Evolutionary conservation across 2,329 filamentous ascomycete genomes (phyloP).

Genomic region (Chalaropsis ovoidea): DNA sequence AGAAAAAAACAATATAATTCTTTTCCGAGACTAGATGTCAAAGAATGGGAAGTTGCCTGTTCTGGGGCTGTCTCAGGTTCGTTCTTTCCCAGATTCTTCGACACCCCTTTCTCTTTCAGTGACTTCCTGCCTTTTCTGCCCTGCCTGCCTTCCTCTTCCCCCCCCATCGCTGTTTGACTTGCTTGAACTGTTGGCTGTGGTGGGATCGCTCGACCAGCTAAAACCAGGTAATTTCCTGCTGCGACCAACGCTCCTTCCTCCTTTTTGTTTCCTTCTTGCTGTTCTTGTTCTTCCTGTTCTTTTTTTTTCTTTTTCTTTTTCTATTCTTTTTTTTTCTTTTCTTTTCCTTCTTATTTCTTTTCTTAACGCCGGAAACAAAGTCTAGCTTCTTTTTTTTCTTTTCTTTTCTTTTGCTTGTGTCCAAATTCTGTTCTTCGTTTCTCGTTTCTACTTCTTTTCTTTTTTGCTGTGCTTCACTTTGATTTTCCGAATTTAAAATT

Average conservation of each 20-base stretch:
- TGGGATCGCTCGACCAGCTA: conserved; percentile 12
- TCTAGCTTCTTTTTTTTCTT: background rate
- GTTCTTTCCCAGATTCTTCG: conserved; percentile 13
- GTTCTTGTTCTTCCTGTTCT: conserved; percentile 15
- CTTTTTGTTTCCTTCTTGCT: conserved; percentile 13
- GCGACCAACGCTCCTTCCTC: conserved; percentile 13
- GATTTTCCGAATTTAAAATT: conserved; percentile 27
- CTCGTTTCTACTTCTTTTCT: background rate
- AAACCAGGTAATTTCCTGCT: conserved; percentile 14
- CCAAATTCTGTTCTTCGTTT: background rate
- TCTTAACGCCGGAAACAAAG: background rate
- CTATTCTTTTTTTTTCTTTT: background rate
- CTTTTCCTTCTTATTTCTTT: background rate
- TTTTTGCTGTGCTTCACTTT: conserved; percentile 17
- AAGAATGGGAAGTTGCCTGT: background rate
- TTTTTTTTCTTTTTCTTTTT: background rate
- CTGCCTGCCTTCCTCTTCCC: background rate
- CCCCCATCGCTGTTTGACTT: conserved; percentile 3
- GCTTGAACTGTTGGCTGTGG: background rate
- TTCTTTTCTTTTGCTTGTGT: background rate
- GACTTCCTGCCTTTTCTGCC: background rate
- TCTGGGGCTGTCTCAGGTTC: conserved; percentile 4
- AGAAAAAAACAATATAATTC: conserved; percentile 2
- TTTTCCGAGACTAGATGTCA: background rate
- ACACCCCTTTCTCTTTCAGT: background rate